These are phyloP conservation scores for Eimeria tenella DNA, from an alignment of 169 alveolate genomes.

Conservation along the genomic window DNA sequence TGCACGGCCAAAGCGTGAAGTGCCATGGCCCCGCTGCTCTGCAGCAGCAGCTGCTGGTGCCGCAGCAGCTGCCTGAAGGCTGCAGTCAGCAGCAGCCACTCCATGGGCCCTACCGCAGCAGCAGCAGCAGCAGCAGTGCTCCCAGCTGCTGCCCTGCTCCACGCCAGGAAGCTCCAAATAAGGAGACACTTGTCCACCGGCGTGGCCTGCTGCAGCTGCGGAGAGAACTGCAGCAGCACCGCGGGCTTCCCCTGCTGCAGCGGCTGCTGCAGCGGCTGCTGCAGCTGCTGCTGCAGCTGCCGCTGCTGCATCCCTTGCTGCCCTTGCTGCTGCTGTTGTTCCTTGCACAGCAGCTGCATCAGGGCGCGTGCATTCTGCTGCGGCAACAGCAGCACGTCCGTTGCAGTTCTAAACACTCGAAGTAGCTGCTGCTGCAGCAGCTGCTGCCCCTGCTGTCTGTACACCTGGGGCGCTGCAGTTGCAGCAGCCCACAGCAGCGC, in stretches of 20 bases:
- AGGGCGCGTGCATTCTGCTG: slow-evolving; percentile 17
- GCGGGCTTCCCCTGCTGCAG: not conserved
- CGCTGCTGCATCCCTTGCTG: not conserved
- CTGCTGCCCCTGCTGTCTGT: not conserved
- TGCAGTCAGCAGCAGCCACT: slow-evolving; percentile 1
- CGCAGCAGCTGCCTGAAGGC: not conserved
- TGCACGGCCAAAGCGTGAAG: slow-evolving; percentile 8
- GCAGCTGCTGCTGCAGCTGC: not conserved
- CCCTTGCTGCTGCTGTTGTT: not conserved
- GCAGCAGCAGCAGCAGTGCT: not conserved
- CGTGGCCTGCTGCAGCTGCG: slow-evolving; percentile 46
- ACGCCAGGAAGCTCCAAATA: slow-evolving; percentile 22
- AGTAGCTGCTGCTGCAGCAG: slow-evolving; percentile 22
- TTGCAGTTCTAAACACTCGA: not conserved
- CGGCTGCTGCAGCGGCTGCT: slow-evolving; percentile 26
- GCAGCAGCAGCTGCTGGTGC: slow-evolving; percentile 45
- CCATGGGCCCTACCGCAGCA: slow-evolving; percentile 9
- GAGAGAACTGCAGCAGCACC: not conserved
- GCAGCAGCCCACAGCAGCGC: slow-evolving; percentile 61
- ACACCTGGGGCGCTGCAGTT: not conserved
- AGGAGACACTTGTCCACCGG: slow-evolving; percentile 36
- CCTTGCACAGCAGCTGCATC: not conserved
- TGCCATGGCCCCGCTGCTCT: slow-evolving; percentile 58
- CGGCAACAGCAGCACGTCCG: slow-evolving; percentile 19
- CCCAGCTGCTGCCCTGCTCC: not conserved